Evolutionary conservation across 441 rosid genomes (phyloP), one percentile per base, ranked within the genome.

Genomic region (Pelargonium australe): DNA sequence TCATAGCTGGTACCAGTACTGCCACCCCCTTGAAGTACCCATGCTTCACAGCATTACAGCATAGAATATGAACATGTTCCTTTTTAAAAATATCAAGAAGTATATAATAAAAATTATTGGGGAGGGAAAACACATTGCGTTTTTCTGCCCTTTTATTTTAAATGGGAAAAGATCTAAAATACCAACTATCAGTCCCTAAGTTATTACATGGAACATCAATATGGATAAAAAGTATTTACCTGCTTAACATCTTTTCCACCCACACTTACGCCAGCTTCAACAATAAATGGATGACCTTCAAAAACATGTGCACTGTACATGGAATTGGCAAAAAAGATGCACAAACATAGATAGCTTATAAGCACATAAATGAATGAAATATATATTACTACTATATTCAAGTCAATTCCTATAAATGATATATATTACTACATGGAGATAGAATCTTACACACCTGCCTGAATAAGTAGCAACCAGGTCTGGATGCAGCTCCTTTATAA

Each of bases 161-260:
- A 14, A 57, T 7, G 62, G 11, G 7, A 16, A 57, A 6, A 57
- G 62, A 57, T 57, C 47, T 43, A 14, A 16, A 16, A 8, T 16
- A 17, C 10, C 16, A 16, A 6, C 61, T 16, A 55, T 20, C 63
- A 17, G 13, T 17, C 63, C 11, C 63, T 8, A 58, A 17, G 7
- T 7, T 58, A 58, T 20, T 8, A 19, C 20, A 60, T 60, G 63
- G 34, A 20, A 12, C 20, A 60, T 60, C n/a, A 23, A 60, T 60
- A 23, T 20, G 1, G 14, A 47, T 1, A 47, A 53, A 55, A 49
- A 17, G 47, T 34, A 67, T 87, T 85, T 76, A 81, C 99, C 74
- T 89, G 94, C 81, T 91, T 95, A 70, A 95, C 99, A 78, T 89
- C 92, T 82, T 89, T 90, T 78, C 99, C 99, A 17, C 97, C 97